Conservation (phyloP, 1,284 basidiomycete genomes). For the Cutaneotrichosporon cutaneum region DNA sequence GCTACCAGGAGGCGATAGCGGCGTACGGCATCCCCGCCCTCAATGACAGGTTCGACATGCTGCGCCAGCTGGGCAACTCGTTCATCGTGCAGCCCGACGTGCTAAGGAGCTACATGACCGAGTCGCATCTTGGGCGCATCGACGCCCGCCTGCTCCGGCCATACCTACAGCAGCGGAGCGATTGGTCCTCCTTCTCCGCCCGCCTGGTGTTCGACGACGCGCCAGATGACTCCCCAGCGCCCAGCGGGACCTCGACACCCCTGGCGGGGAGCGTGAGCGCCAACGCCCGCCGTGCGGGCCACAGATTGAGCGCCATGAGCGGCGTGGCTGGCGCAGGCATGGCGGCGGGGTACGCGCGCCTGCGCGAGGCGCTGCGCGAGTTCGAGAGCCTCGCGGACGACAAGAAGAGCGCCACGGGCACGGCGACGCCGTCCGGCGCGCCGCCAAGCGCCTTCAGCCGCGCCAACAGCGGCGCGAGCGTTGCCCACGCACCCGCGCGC, state of each 20-base stretch:
- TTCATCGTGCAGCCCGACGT: conserved; percentile 94
- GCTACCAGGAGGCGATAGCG: conserved; percentile 88
- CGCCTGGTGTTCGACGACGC: conserved; percentile 44
- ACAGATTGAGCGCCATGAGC: conserved; percentile 38
- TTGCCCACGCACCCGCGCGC: background rate
- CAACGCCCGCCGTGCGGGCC: conserved; percentile 15
- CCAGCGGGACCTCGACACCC: conserved; percentile 14
- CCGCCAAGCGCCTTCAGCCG: conserved; percentile 7
- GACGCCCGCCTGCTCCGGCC: conserved; percentile 83
- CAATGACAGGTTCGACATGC: conserved; percentile 95
- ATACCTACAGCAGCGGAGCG: conserved; percentile 84
- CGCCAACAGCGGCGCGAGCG: conserved; percentile 1
- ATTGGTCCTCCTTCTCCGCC: conserved; percentile 59
- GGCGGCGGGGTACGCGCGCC: conserved; percentile 47
- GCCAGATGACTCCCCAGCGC: background rate
- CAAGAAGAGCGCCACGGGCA: conserved; percentile 8
- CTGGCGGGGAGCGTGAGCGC: background rate
- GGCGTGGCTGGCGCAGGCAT: conserved; percentile 50
- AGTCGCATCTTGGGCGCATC: conserved; percentile 86
- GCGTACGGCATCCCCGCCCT: conserved; percentile 79
- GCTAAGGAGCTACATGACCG: conserved; percentile 86
- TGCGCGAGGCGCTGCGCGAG: conserved; percentile 51
- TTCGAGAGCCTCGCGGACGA: conserved; percentile 36
- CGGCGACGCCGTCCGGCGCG: background rate
- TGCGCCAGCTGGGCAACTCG: conserved; percentile 93